A percentile compares a stretch with the other conserved stretches of the same genome.
These are phyloP conservation scores for Penicillium corylophilum DNA, from an alignment of 2,329 filamentous ascomycete genomes.

Conservation along the genomic window DNA sequence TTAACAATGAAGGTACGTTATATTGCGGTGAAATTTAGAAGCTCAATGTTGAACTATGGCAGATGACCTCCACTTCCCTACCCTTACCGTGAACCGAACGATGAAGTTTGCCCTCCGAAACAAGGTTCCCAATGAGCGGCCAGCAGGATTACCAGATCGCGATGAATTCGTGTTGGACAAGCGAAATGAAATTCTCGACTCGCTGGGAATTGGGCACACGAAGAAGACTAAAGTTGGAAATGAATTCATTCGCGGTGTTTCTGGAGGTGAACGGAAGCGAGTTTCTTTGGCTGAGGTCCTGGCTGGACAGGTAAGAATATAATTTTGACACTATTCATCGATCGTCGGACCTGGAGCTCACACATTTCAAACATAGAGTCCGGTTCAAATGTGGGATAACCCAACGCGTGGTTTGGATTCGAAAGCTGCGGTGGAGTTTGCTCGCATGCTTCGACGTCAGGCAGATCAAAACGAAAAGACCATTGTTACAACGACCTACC, in stretches of 20 bases:
- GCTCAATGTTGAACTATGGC: background rate
- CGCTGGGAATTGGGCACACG: conserved; percentile 49
- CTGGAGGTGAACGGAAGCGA: conserved; percentile 67
- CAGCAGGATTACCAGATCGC: conserved; percentile 22
- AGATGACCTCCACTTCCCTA: conserved; percentile 71
- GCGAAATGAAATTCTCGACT: conserved; percentile 33
- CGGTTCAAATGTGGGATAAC: conserved; percentile 67
- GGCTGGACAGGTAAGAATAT: conserved; percentile 48
- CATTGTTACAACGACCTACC: conserved; percentile 64
- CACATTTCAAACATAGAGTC: conserved; percentile 25
- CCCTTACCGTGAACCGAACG: conserved; percentile 71
- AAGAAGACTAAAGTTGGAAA: conserved; percentile 65
- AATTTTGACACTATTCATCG: background rate
- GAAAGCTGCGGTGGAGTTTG: conserved; percentile 60
- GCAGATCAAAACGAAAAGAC: conserved; percentile 60
- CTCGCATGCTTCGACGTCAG: conserved; percentile 58
- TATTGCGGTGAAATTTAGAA: background rate
- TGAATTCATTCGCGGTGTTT: conserved; percentile 64
- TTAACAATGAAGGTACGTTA: conserved; percentile 63
- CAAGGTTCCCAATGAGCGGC: conserved; percentile 32
- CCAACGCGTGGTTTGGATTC: conserved; percentile 65
- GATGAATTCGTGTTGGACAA: conserved; percentile 32
- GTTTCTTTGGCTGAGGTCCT: conserved; percentile 63
- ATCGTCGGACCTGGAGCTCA: background rate
- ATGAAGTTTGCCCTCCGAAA: conserved; percentile 68